Evolutionary conservation across 2,329 filamentous ascomycete species (phyloP).

Genomic region (Diplodia scrobiculata): DNA sequence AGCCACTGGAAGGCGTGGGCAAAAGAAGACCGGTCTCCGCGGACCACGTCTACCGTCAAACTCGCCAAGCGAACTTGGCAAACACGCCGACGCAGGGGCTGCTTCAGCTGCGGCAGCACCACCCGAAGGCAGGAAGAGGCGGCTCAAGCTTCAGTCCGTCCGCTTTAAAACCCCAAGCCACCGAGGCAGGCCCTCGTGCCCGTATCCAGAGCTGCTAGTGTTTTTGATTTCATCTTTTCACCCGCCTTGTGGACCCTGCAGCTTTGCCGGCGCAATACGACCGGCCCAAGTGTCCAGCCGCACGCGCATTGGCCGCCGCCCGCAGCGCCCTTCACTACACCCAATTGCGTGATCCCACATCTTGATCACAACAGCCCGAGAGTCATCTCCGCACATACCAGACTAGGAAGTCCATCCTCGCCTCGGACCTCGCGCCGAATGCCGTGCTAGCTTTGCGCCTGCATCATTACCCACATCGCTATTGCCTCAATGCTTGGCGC

Average conservation of each 20-base stretch:
- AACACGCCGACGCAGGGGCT: slow-evolving; percentile 18
- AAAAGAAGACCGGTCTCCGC: not conserved
- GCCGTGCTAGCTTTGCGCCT: not conserved
- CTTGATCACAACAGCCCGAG: slow-evolving; percentile 19
- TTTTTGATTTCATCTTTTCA: slow-evolving; percentile 7
- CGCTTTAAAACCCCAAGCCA: slow-evolving; percentile 5
- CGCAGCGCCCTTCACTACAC: not conserved
- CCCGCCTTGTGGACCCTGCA: slow-evolving; percentile 15
- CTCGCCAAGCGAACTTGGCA: slow-evolving; percentile 20
- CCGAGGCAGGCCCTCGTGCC: not conserved
- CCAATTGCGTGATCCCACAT: slow-evolving; percentile 25
- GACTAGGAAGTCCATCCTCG: not conserved
- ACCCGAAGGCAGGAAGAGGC: slow-evolving; percentile 11
- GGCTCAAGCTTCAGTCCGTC: slow-evolving; percentile 8
- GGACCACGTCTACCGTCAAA: slow-evolving; percentile 6
- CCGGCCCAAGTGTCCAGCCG: slow-evolving; percentile 14
- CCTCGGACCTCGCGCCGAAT: slow-evolving; percentile 11
- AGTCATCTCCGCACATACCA: slow-evolving; percentile 9
- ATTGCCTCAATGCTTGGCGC: slow-evolving; percentile 24
- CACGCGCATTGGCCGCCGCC: slow-evolving; percentile 7
- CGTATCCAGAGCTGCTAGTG: not conserved
- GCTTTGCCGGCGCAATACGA: slow-evolving; percentile 15
- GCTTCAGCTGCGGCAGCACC: slow-evolving; percentile 14
- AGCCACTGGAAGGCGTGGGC: slow-evolving; percentile 7
- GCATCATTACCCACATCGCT: slow-evolving; percentile 18